Conservation (phyloP, 202 grass and related monocot species). For the Setaria italica region DNA sequence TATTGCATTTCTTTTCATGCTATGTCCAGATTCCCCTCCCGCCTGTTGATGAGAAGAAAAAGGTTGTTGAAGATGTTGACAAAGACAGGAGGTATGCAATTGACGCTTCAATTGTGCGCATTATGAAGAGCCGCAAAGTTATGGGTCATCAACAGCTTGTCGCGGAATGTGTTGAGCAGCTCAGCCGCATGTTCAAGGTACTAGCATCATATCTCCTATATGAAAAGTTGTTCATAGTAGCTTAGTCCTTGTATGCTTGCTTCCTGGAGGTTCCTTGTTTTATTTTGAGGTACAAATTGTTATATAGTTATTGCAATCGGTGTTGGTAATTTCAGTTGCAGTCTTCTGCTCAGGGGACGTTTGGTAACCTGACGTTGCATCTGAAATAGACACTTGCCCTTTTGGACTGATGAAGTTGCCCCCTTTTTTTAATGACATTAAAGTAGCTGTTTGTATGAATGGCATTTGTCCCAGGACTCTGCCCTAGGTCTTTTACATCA, state of each 20-base stretch:
- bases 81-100: slow-evolving; percentile 98
- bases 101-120: slow-evolving; percentile 94
- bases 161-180: slow-evolving; percentile 94
- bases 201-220: neutral
- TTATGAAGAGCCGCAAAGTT: slow-evolving; percentile 98
- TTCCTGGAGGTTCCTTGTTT: neutral
- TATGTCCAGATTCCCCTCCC: slow-evolving; percentile 81
- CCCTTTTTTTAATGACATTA: neutral
- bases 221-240: neutral
- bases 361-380: slow-evolving; percentile 19
- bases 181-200: slow-evolving; percentile 99
- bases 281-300: neutral
- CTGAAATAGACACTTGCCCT: neutral
- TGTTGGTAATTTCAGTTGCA: neutral
- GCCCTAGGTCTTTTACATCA: neutral
- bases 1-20: slow-evolving; percentile 2
- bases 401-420: neutral
- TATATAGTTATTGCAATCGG: neutral
- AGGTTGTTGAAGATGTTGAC: slow-evolving; percentile 98
- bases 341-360: neutral
- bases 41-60: slow-evolving; percentile 99
- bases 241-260: neutral
- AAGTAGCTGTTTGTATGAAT: slow-evolving; percentile 14
- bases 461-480: neutral
- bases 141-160: slow-evolving; percentile 89